Conservation (phyloP, 768 basidiomycete genomes). For the Termitomyces sp. region DNA sequence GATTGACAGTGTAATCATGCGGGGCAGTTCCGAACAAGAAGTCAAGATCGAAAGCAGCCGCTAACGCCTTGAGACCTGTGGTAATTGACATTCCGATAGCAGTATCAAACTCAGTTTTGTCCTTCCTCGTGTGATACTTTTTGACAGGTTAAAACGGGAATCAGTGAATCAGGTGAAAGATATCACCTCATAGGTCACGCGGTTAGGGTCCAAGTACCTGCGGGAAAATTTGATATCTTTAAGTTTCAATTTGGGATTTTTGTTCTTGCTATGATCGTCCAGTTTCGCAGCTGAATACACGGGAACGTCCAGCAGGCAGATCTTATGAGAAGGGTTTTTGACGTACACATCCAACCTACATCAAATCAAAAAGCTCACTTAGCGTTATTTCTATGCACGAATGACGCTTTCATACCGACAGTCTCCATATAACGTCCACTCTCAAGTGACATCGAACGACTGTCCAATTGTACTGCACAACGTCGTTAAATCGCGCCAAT, state of each 20-base stretch:
- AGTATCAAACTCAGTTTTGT: conserved; percentile 58
- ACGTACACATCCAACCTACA: conserved; percentile 63
- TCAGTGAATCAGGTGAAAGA: background rate
- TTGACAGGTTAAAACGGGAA: background rate
- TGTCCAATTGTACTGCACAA: conserved; percentile 55
- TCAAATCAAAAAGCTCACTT: background rate
- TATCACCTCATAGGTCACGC: conserved; percentile 62
- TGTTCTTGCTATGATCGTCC: background rate
- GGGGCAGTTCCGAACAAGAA: conserved; percentile 70
- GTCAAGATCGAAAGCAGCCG: conserved; percentile 55
- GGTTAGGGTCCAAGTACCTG: conserved; percentile 77
- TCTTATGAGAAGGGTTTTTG: background rate
- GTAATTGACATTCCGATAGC: conserved; percentile 46
- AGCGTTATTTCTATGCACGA: background rate
- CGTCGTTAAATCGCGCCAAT: background rate
- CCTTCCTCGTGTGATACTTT: conserved; percentile 53
- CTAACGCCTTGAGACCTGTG: conserved; percentile 46
- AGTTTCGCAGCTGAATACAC: conserved; percentile 39
- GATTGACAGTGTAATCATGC: conserved; percentile 63
- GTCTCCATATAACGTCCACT: conserved; percentile 94
- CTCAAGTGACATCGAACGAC: conserved; percentile 70
- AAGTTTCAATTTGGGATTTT: conserved; percentile 17
- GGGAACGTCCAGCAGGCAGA: background rate
- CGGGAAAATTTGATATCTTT: conserved; percentile 58
- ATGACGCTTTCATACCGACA: conserved; percentile 44